Evolutionary conservation across 192 early-diverging fungal genomes (phyloP).

Genomic region (Coemansia sp.): DNA sequence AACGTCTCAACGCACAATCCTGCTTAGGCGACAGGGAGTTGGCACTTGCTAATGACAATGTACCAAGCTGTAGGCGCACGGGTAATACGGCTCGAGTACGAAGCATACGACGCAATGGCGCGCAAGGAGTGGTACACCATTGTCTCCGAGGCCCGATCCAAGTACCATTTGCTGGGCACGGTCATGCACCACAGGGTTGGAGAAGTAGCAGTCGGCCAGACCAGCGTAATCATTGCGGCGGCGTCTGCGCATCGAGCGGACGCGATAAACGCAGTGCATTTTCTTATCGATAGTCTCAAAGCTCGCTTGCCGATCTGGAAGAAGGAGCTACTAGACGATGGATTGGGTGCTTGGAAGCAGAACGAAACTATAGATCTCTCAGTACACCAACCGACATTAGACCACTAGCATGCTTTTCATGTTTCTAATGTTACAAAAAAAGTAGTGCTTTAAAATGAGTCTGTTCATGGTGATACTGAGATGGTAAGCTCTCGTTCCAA

Average conservation of each 20-base stretch:
- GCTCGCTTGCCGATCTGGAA: constrained; percentile 91
- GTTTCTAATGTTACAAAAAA: not conserved
- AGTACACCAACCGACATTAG: constrained; percentile 11
- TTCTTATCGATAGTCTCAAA: constrained; percentile 92
- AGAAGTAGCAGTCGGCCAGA: constrained; percentile 77
- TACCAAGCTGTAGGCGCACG: constrained; percentile 55
- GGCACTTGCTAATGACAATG: constrained; percentile 8
- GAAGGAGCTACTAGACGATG: constrained; percentile 86
- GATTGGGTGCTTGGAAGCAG: constrained; percentile 73
- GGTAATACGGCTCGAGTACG: constrained; percentile 81
- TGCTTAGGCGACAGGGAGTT: not conserved
- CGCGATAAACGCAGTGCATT: constrained; percentile 75
- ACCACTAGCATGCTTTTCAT: not conserved
- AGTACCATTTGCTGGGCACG: constrained; percentile 70
- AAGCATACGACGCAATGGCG: constrained; percentile 90
- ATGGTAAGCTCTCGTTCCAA: constrained; percentile 48
- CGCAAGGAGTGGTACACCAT: constrained; percentile 67
- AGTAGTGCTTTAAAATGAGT: not conserved
- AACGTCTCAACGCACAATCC: not conserved
- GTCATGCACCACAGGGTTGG: constrained; percentile 84
- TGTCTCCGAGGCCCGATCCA: constrained; percentile 65
- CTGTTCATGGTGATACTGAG: not conserved
- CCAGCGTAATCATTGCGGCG: constrained; percentile 81
- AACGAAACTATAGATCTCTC: constrained; percentile 51
- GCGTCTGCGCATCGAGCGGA: constrained; percentile 81